A percentile compares a stretch with the other conserved stretches of the same genome.
Conservation (phyloP, 148 eudicot genomes). For the Rhododendron ovatum region DNA sequence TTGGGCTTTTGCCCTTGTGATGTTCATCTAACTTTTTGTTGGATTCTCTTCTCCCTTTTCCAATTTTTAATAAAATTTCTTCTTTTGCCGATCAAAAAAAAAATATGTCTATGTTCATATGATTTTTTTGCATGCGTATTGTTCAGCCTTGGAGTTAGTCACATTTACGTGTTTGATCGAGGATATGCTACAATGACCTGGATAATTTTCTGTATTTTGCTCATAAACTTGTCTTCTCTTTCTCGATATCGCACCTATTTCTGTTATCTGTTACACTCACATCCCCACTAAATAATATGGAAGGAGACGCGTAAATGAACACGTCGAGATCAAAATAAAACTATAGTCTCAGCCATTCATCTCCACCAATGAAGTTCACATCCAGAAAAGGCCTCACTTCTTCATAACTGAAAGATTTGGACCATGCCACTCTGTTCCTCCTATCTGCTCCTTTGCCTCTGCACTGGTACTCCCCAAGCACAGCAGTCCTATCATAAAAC, state of each 20-base stretch:
- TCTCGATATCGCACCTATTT: neutral
- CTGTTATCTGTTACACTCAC: neutral
- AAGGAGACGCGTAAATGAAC: neutral
- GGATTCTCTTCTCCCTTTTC: no score
- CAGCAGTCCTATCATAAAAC: conserved; percentile 41
- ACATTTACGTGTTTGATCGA: neutral
- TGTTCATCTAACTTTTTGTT: no score
- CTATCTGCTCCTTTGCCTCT: conserved; percentile 68
- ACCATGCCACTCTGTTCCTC: conserved; percentile 52
- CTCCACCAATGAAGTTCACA: conserved; percentile 59
- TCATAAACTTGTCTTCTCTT: neutral
- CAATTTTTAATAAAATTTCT: no score
- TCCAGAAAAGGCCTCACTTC: conserved; percentile 57
- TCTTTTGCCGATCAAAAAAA: no score
- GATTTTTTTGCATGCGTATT: neutral
- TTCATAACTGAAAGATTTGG: conserved; percentile 37
- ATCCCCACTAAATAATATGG: neutral
- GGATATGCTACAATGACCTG: neutral
- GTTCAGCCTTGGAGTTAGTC: neutral
- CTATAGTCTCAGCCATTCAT: conserved; percentile 71
- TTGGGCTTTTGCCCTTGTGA: no score
- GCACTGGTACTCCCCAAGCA: conserved; percentile 72
- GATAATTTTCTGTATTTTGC: neutral
- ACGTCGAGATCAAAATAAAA: neutral
- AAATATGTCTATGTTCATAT: neutral